Evolutionary conservation across 805 yeast species (phyloP), one percentile per base, ranked within the genome.

Genomic region (Sugiyamaella marilandica): DNA sequence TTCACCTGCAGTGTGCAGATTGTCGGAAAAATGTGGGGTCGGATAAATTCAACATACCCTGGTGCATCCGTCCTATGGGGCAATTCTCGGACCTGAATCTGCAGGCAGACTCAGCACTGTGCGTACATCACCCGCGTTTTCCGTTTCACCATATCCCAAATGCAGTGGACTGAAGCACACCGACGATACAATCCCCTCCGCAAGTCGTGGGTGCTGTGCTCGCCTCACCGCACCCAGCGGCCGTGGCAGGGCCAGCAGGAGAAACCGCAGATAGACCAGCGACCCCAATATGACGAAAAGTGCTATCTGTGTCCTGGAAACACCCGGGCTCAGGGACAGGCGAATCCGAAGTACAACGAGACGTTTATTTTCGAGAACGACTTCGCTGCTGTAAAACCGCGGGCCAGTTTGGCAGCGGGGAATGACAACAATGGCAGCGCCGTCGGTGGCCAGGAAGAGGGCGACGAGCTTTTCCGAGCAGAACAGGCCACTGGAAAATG

Each of bases 191-290:
- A 85, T 61, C 89, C 88, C 2, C 74, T 85, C 56, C 75, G 84
- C n/a, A 79, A 79, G 50, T 67, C 77, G n/a, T 83, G 84, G 80
- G 81, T 85, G 24, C 72, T 85, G 48, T 84, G 85, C 48, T 83
- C 89, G 13, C 91, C 92, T 5, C 92, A 85, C 63, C 72, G 91
- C 53, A 80, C 89, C 31, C 82, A 83, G 66, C 74, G 92, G 59
- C 91, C 92, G 18, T 85, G 91, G 91, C 85, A 81, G 65, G 91
- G 91, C 35, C 87, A 82, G 56, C 75, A 81, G 57, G 91, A 85
- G 64, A 72, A 71, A 34, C 65, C 74, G 13, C 61, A 65, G 50
- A 71, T 66, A 44, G 72, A 69, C 13, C 60, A 65, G 29, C 70
- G 75, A 56, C 85, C 87, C 3, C 70, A 59, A 33, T 84, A 79